Percentiles rank a stretch among this genome's conserved stretches.
These are phyloP conservation scores for Rhynchosporium graminicola DNA, from an alignment of 2,329 filamentous ascomycete species.

Conservation along the genomic window DNA sequence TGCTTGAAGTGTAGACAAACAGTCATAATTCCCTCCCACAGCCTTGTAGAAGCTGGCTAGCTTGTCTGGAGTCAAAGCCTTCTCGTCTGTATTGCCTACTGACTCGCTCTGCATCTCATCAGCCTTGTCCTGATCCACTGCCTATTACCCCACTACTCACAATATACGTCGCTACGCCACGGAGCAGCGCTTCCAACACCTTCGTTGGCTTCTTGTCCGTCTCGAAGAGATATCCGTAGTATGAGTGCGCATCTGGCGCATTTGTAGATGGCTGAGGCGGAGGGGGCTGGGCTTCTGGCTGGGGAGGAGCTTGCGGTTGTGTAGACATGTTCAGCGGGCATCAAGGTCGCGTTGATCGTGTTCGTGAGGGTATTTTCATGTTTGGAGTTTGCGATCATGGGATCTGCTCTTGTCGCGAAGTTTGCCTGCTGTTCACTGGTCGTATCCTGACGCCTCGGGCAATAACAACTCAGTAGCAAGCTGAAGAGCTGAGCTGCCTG, in stretches of 20 bases:
- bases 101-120: slow-evolving; percentile 50
- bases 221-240: slow-evolving; percentile 69
- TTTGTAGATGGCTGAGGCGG: slow-evolving; percentile 22
- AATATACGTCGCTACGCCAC: slow-evolving; percentile 69
- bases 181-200: slow-evolving; percentile 65
- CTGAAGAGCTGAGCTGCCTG: slow-evolving; percentile 11
- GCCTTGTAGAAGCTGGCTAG: slow-evolving; percentile 75
- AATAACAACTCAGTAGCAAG: background rate
- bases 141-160: slow-evolving; percentile 51
- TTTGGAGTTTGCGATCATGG: background rate
- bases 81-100: slow-evolving; percentile 57
- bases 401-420: slow-evolving; percentile 7
- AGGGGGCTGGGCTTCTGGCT: slow-evolving; percentile 16
- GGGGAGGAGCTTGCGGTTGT: slow-evolving; percentile 9
- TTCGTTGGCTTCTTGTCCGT: slow-evolving; percentile 67
- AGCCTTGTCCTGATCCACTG: slow-evolving; percentile 12
- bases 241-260: slow-evolving; percentile 35
- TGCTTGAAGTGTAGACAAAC: slow-evolving; percentile 41
- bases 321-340: slow-evolving; percentile 11
- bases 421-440: background rate
- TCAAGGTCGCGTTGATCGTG: slow-evolving; percentile 9
- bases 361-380: background rate
- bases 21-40: slow-evolving; percentile 75
- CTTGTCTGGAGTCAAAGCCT: slow-evolving; percentile 63
- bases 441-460: slow-evolving; percentile 10